Evolutionary conservation across 352 stramenopile genomes (phyloP), one percentile per base, ranked within the genome.

Genomic region (Sclerospora graminicola): DNA sequence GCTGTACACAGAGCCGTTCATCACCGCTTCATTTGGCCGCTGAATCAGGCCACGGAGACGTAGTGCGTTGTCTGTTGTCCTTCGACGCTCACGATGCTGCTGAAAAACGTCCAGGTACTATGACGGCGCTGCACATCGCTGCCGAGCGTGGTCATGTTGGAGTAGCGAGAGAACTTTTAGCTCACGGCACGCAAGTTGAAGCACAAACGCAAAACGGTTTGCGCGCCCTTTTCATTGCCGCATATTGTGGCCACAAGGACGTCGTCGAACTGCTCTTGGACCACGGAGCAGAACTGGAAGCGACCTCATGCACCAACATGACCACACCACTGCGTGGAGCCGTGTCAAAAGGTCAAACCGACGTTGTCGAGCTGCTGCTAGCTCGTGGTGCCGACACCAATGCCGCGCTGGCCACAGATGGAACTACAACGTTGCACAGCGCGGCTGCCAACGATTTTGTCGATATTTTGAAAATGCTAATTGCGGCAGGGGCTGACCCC

Each of bases 91-190:
- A 60, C 31, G 54, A 80, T 16, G 39, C 74, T 14, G 65, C 65
- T 1, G 54, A 75, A 44, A 65, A 72, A 44, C 55, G 50, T 26
- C 33, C 49, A 27, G 53, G 51, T n/a, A 67, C 55, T 19, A 78
- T 76, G 52, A 80, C 62, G 4, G 56, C 67, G 10, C 48, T 83
- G 34, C 69, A 80, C 30, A 78, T 83, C 41, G 70, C 70, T 9
- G 63, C 66, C 0, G 67, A 83, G 38, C 60, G 63, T 6, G 67
- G 70, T 2, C 65, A 78, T 28, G 42, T 38, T 0, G 63, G 37
- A 2, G 66, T 83, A 8, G 63, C 60, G 8, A 50, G 48, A 7
- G 59, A 73, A 48, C 48, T 83, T 9, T 31, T 79, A 20, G 48
- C 34, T 13, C 59, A 75, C 16, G 65, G 60, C n/a, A 65, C 68